Evolutionary conservation across 1,139 yeast species (phyloP).

Genomic region (Tardiomyces blankii): DNA sequence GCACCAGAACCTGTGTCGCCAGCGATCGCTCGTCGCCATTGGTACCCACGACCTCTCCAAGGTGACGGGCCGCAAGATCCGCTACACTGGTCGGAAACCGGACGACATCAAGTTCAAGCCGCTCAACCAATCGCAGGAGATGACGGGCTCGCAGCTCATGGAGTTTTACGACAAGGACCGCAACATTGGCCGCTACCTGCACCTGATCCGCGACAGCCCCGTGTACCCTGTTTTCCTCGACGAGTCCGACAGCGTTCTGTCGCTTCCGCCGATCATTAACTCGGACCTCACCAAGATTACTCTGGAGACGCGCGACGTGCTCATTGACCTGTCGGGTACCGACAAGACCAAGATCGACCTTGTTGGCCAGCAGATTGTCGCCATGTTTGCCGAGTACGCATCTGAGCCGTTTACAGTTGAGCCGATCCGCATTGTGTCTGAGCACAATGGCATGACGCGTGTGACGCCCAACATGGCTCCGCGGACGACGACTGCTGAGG

Average conservation of each 20-base stretch:
- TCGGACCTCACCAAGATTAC: slow-evolving; percentile 85
- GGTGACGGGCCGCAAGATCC: slow-evolving; percentile 68
- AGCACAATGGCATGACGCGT: slow-evolving; percentile 72
- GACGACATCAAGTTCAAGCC: slow-evolving; percentile 62
- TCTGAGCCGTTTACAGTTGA: slow-evolving; percentile 62
- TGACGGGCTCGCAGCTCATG: slow-evolving; percentile 73
- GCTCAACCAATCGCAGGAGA: slow-evolving; percentile 67
- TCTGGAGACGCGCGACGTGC: slow-evolving; percentile 73
- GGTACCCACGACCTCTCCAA: slow-evolving; percentile 95
- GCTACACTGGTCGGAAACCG: slow-evolving; percentile 75
- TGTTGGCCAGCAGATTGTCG: slow-evolving; percentile 83
- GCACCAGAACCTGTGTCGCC: slow-evolving; percentile 91
- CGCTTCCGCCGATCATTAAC: slow-evolving; percentile 96
- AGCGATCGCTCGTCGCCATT: slow-evolving; percentile 93
- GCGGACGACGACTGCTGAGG: slow-evolving; percentile 64
- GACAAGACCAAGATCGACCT: slow-evolving; percentile 88
- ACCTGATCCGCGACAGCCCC: slow-evolving; percentile 78
- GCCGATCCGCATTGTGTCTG: slow-evolving; percentile 76
- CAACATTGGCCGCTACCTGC: slow-evolving; percentile 80
- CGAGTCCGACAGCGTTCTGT: slow-evolving; percentile 65
- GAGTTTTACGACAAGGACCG: slow-evolving; percentile 87
- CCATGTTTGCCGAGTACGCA: slow-evolving; percentile 83
- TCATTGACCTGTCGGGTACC: slow-evolving; percentile 91
- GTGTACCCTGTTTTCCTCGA: slow-evolving; percentile 88
- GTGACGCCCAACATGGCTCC: slow-evolving; percentile 63